These are phyloP conservation scores for Neocallimastix lanati DNA, from an alignment of 192 early-diverging fungal species.

Conservation along the genomic window DNA sequence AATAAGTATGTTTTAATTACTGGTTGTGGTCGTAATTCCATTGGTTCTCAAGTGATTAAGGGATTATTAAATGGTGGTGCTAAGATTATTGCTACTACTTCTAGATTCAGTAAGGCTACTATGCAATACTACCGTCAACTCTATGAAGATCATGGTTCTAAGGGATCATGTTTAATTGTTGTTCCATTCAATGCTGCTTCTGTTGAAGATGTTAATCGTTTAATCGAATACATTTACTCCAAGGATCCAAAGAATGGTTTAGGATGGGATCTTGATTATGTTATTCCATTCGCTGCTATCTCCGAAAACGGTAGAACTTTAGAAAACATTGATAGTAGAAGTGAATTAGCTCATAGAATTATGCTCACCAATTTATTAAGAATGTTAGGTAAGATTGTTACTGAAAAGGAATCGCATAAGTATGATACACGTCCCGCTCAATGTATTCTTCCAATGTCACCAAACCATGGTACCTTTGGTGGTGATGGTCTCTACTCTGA, in stretches of 20 bases:
- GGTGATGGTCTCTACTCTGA: constrained; percentile 82
- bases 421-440: constrained; percentile 73
- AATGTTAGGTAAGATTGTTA: constrained; percentile 67
- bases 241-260: constrained; percentile 51
- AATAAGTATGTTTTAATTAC: constrained; percentile 72
- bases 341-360: constrained; percentile 80
- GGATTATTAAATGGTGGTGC: constrained; percentile 73
- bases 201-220: constrained; percentile 51
- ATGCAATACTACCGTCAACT: constrained; percentile 75
- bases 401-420: constrained; percentile 52
- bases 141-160: constrained; percentile 75
- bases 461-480: constrained; percentile 93
- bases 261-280: constrained; percentile 82
- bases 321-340: constrained; percentile 62
- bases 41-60: constrained; percentile 67
- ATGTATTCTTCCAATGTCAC: constrained; percentile 76
- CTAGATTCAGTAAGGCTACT: constrained; percentile 57
- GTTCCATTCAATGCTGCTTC: constrained; percentile 92
- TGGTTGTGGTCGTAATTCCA: constrained; percentile 76
- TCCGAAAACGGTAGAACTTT: constrained; percentile 73
- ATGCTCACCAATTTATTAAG: constrained; percentile 88
- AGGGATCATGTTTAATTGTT: constrained; percentile 62
- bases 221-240: constrained; percentile 79
- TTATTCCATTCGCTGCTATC: constrained; percentile 90
- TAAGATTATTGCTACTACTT: constrained; percentile 78